Evolutionary conservation across 2,329 filamentous ascomycete genomes (phyloP).

Genomic region (Trichoderma breve): DNA sequence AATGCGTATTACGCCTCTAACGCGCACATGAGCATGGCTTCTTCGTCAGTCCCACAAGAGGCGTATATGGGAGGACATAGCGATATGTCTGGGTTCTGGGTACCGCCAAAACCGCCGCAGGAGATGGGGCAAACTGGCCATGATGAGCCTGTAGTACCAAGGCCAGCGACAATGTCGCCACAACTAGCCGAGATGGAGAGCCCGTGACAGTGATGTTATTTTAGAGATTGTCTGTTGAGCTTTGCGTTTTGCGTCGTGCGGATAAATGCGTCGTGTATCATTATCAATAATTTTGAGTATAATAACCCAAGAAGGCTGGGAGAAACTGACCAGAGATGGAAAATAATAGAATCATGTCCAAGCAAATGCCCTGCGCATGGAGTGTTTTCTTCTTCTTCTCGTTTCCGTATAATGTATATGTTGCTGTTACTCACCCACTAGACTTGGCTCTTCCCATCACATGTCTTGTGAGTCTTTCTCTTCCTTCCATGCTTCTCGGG

Average conservation of each 20-base stretch:
- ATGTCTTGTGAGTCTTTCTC: background rate
- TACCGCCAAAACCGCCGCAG: slow-evolving; percentile 13
- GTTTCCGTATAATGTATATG: background rate
- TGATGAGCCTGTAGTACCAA: background rate
- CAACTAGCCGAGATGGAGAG: slow-evolving; percentile 25
- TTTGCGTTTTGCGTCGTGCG: background rate
- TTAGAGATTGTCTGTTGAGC: background rate
- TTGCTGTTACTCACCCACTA: background rate
- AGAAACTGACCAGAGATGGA: background rate
- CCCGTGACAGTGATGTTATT: background rate
- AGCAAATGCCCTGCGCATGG: background rate
- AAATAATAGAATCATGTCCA: background rate
- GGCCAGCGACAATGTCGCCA: background rate
- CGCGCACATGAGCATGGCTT: slow-evolving; percentile 16
- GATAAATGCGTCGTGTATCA: background rate
- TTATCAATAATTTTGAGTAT: background rate
- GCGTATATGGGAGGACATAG: slow-evolving; percentile 18
- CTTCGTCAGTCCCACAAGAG: slow-evolving; percentile 5
- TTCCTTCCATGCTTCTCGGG: background rate
- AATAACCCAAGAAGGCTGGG: background rate
- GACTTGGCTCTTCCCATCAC: background rate
- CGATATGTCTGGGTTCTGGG: slow-evolving; percentile 14
- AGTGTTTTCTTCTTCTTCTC: background rate
- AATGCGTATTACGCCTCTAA: slow-evolving; percentile 10
- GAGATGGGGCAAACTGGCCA: slow-evolving; percentile 16